A percentile compares a stretch with the other conserved stretches of the same genome.
These are phyloP conservation scores for Leccinum disarticulatum DNA, from an alignment of 768 basidiomycete genomes.

Conservation along the genomic window DNA sequence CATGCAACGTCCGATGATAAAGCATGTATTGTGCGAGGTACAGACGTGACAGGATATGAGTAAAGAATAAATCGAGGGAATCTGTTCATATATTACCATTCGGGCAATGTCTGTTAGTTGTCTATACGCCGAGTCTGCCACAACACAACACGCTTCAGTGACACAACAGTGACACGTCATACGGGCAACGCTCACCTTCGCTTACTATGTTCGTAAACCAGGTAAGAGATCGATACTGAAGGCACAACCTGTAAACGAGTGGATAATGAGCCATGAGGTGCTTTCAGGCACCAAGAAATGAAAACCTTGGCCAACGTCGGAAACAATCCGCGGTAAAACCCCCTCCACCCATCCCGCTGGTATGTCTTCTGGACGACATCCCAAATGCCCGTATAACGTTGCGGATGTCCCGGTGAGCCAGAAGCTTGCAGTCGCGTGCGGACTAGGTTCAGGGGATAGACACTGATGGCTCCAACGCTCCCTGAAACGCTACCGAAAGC, in stretches of 20 bases:
- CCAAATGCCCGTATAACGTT: constrained; percentile 81
- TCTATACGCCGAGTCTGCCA: constrained; percentile 61
- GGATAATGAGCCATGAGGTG: constrained; percentile 1
- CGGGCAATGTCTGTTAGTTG: constrained; percentile 9
- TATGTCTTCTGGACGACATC: constrained; percentile 85
- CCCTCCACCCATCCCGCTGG: constrained; percentile 85
- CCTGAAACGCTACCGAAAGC: constrained; percentile 93
- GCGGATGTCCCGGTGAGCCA: constrained; percentile 92
- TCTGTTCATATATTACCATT: constrained; percentile 26
- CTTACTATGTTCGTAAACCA: constrained; percentile 89
- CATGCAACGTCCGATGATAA: constrained; percentile 9
- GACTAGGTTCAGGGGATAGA: constrained; percentile 90
- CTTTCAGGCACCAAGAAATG: neutral
- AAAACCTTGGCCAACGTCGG: constrained; percentile 89
- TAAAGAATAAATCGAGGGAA: constrained; percentile 23
- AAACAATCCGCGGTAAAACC: constrained; percentile 90
- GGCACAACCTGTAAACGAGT: constrained; percentile 71
- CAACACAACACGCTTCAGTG: constrained; percentile 4
- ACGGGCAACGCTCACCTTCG: constrained; percentile 51
- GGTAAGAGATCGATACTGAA: constrained; percentile 94
- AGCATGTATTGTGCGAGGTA: constrained; percentile 28
- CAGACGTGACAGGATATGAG: constrained; percentile 27
- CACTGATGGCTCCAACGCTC: constrained; percentile 89
- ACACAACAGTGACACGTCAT: constrained; percentile 1
- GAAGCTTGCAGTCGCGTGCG: constrained; percentile 95